These are phyloP conservation scores for Acanthochlamys bracteata DNA, from an alignment of 106 monocot species.

Conservation along the genomic window DNA sequence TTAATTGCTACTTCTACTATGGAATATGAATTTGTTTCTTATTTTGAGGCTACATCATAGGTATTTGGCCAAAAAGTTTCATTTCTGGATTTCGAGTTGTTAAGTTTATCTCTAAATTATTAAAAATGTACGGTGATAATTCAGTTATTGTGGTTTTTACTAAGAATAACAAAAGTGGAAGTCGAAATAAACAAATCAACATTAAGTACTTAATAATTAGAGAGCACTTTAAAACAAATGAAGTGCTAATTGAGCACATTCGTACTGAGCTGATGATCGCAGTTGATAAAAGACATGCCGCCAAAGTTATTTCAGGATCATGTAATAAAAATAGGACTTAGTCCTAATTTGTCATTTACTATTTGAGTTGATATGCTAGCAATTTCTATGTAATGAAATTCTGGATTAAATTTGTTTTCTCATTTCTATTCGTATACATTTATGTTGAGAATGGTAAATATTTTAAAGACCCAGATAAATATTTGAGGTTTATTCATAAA, in stretches of 20 bases:
- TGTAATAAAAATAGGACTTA: not conserved
- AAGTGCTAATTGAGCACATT: constrained; percentile 7
- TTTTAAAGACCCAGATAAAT: too few species aligned
- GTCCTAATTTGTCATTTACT: too few species aligned
- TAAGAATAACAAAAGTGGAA: constrained; percentile 6
- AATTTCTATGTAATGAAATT: too few species aligned
- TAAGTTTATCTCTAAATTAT: not conserved
- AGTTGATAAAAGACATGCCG: too few species aligned
- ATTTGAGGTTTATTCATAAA: too few species aligned
- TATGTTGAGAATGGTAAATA: too few species aligned
- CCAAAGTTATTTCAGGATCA: too few species aligned
- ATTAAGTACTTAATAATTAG: constrained; percentile 1
- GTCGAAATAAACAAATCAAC: not conserved
- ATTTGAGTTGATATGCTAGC: not conserved
- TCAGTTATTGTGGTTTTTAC: not conserved
- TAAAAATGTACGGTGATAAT: constrained; percentile 17
- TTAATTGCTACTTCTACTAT: not conserved
- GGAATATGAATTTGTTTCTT: not conserved
- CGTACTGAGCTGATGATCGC: too few species aligned
- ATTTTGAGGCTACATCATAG: not conserved
- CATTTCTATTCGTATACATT: too few species aligned
- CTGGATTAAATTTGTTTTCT: too few species aligned
- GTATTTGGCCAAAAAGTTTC: not conserved
- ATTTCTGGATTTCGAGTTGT: not conserved
- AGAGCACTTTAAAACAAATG: not conserved